Conservation (phyloP, 192 early-diverging fungal genomes). For the Coemansia sp. region DNA sequence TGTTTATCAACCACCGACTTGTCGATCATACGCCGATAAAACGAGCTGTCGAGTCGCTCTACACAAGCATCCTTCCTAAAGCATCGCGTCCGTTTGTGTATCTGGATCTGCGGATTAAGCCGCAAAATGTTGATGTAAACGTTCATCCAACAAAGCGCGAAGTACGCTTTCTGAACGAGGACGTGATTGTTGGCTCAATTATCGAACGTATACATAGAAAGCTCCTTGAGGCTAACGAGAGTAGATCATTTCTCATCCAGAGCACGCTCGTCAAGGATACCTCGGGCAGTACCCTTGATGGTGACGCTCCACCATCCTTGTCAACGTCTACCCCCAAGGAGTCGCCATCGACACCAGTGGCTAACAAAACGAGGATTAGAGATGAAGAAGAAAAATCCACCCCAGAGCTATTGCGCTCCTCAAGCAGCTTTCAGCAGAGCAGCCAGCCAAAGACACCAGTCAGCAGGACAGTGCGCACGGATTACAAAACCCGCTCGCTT, state of each 20-base stretch:
- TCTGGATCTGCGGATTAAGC: slow-evolving; percentile 83
- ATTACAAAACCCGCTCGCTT: slow-evolving; percentile 77
- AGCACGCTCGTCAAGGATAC: slow-evolving; percentile 13
- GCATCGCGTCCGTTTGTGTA: slow-evolving; percentile 89
- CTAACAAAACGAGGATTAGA: not conserved
- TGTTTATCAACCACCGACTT: slow-evolving; percentile 88
- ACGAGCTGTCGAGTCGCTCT: slow-evolving; percentile 80
- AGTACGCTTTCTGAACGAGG: slow-evolving; percentile 93
- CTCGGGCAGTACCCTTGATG: not conserved
- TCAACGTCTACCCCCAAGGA: not conserved
- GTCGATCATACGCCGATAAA: slow-evolving; percentile 87
- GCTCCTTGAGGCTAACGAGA: slow-evolving; percentile 71
- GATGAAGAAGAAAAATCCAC: not conserved
- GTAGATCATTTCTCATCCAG: slow-evolving; percentile 76
- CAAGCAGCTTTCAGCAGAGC: slow-evolving; percentile 10
- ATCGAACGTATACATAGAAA: slow-evolving; percentile 69
- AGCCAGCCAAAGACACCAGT: slow-evolving; percentile 57
- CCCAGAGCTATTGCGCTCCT: slow-evolving; percentile 1
- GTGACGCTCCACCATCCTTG: slow-evolving; percentile 3
- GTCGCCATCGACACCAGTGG: not conserved
- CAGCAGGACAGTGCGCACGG: slow-evolving; percentile 85
- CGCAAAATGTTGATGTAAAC: slow-evolving; percentile 94
- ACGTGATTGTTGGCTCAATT: slow-evolving; percentile 72
- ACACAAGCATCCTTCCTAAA: slow-evolving; percentile 80
- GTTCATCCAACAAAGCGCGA: slow-evolving; percentile 97